These are phyloP conservation scores for Blastobotrys muscicola DNA, from an alignment of 805 yeast genomes.

Conservation along the genomic window DNA sequence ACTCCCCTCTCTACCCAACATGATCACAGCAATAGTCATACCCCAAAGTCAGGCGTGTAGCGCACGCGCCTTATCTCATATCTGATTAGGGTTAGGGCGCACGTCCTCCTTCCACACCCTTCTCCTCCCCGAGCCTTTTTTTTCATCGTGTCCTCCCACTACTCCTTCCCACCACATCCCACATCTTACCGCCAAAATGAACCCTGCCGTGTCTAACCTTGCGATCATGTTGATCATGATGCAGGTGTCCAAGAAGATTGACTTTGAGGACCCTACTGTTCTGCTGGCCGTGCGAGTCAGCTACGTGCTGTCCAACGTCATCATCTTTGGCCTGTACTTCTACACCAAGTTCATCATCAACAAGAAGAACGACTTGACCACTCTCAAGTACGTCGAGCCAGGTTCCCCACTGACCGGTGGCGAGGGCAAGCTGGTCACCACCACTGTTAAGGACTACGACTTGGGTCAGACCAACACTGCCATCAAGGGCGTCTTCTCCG, in stretches of 20 bases:
- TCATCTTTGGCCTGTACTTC: constrained; percentile 59
- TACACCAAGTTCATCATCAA: constrained; percentile 51
- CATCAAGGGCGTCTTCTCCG: constrained; percentile 75
- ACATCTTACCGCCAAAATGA: constrained; percentile 40
- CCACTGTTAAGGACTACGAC: constrained; percentile 93
- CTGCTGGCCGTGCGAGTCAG: constrained; percentile 66
- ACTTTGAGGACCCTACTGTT: constrained; percentile 74
- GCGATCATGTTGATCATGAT: constrained; percentile 91
- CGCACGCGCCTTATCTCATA: too few relatives aligned
- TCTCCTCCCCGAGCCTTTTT: background rate
- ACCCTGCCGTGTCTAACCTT: constrained; percentile 80
- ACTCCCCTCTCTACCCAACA: too few relatives aligned
- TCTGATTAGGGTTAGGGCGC: background rate
- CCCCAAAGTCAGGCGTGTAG: too few relatives aligned
- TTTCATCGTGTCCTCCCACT: too few relatives aligned
- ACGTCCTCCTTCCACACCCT: background rate
- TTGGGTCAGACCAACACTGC: constrained; percentile 72
- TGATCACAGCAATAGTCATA: too few relatives aligned
- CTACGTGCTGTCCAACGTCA: constrained; percentile 55
- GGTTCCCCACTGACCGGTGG: constrained; percentile 72
- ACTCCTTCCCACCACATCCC: background rate
- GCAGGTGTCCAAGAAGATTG: constrained; percentile 85
- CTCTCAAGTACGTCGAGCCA: constrained; percentile 83
- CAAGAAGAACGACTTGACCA: constrained; percentile 76
- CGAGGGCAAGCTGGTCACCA: constrained; percentile 62